phyloP scores from a whole-genome alignment of 176 grass and related monocot species.

The Carex parvula region DNA sequence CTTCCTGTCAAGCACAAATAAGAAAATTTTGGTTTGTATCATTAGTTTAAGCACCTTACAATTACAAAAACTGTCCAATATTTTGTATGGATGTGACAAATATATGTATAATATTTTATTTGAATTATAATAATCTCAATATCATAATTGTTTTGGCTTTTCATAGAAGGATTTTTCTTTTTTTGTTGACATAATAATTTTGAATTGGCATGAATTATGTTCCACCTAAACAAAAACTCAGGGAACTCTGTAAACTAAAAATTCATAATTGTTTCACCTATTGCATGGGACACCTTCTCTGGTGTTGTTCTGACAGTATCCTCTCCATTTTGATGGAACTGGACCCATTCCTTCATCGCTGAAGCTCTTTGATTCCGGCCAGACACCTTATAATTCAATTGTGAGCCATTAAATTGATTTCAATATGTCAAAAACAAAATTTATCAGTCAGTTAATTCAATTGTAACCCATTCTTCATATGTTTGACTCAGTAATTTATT shows the following conservation, averaged over 20 bases:
- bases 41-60: slow-evolving; percentile 8
- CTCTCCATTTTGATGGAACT: slow-evolving; percentile 53
- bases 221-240: not conserved
- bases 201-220: not conserved
- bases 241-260: not conserved
- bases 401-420: not conserved
- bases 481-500: too few species aligned
- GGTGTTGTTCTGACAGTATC: slow-evolving; percentile 41
- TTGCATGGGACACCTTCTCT: slow-evolving; percentile 58
- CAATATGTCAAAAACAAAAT: not conserved
- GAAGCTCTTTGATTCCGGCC: slow-evolving; percentile 85
- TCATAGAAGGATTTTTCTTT: not conserved
- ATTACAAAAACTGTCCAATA: not conserved
- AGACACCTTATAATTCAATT: slow-evolving; percentile 41
- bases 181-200: not conserved
- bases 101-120: not conserved
- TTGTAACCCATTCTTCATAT: too few species aligned
- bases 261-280: slow-evolving; percentile 30
- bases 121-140: not conserved
- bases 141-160: not conserved
- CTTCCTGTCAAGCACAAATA: slow-evolving; percentile 32
- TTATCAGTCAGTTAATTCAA: not conserved
- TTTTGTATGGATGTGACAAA: not conserved
- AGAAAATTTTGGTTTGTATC: not conserved
- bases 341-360: slow-evolving; percentile 40